These are phyloP conservation scores for Astraeus odoratus DNA, from an alignment of 768 basidiomycete species.

Conservation along the genomic window DNA sequence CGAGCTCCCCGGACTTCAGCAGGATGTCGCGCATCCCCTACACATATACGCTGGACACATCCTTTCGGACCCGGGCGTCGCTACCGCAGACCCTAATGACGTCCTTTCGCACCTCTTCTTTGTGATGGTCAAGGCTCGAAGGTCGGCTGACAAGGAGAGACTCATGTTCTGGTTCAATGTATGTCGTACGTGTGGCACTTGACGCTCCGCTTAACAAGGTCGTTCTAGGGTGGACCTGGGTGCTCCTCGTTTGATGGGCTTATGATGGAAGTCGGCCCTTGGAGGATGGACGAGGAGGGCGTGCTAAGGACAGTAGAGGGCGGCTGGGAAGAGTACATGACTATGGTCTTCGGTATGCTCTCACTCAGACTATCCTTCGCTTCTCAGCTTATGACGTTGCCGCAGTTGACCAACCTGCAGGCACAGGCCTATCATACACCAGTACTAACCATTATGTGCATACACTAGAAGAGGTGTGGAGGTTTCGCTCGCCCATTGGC, in stretches of 20 bases:
- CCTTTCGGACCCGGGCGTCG: slow-evolving; percentile 62
- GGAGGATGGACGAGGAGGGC: slow-evolving; percentile 68
- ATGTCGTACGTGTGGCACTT: slow-evolving; percentile 18
- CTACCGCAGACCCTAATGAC: slow-evolving; percentile 44
- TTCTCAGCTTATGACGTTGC: slow-evolving; percentile 5
- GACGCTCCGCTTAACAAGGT: not conserved
- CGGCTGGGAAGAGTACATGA: slow-evolving; percentile 97
- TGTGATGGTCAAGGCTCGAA: slow-evolving; percentile 80
- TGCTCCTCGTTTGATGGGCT: slow-evolving; percentile 96
- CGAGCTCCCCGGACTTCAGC: slow-evolving; percentile 67
- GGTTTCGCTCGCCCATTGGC: slow-evolving; percentile 7
- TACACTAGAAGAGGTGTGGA: slow-evolving; percentile 58
- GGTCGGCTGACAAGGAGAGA: slow-evolving; percentile 83
- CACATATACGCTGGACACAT: slow-evolving; percentile 82
- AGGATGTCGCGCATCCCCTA: slow-evolving; percentile 64
- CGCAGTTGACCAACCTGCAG: slow-evolving; percentile 94
- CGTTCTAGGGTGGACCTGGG: slow-evolving; percentile 81
- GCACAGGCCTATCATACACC: slow-evolving; percentile 89
- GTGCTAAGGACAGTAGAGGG: slow-evolving; percentile 71
- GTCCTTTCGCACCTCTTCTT: slow-evolving; percentile 81
- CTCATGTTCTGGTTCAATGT: slow-evolving; percentile 98
- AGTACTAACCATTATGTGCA: slow-evolving; percentile 82
- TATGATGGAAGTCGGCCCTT: slow-evolving; percentile 98
- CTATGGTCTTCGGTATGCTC: slow-evolving; percentile 80
- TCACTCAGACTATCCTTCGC: not conserved